These are phyloP conservation scores for Candida odintsovae DNA, from an alignment of 805 yeast genomes.

Conservation along the genomic window DNA sequence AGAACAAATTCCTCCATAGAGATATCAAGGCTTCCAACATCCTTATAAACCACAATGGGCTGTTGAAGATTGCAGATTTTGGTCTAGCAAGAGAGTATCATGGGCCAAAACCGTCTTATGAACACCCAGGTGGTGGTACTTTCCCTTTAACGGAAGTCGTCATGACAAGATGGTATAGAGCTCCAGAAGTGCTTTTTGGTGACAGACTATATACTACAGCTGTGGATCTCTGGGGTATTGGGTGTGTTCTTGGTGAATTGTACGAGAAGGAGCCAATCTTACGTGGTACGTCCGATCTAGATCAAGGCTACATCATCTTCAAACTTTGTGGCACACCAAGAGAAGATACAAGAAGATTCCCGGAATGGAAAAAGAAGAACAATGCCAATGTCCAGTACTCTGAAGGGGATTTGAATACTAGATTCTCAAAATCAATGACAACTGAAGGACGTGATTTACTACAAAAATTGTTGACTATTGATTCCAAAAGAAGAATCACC, in stretches of 20 bases:
- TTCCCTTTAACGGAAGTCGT: slow-evolving; percentile 59
- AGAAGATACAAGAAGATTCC: slow-evolving; percentile 33
- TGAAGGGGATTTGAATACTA: slow-evolving; percentile 38
- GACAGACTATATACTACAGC: slow-evolving; percentile 87
- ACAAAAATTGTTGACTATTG: slow-evolving; percentile 54
- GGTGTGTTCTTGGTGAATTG: slow-evolving; percentile 92
- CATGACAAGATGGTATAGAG: slow-evolving; percentile 96
- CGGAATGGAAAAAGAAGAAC: slow-evolving; percentile 8
- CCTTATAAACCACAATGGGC: slow-evolving; percentile 68
- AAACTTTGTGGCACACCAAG: slow-evolving; percentile 77
- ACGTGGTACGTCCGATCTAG: slow-evolving; percentile 79
- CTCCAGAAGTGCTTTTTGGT: slow-evolving; percentile 88
- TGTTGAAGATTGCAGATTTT: slow-evolving; percentile 88
- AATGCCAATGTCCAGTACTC: slow-evolving; percentile 17
- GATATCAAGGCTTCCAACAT: slow-evolving; percentile 97
- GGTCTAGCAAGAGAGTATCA: slow-evolving; percentile 80
- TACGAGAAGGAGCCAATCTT: slow-evolving; percentile 77
- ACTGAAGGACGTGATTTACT: slow-evolving; percentile 49
- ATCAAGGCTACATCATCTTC: slow-evolving; percentile 82
- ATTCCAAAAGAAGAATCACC: slow-evolving; percentile 70
- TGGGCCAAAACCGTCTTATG: slow-evolving; percentile 52
- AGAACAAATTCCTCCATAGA: slow-evolving; percentile 58
- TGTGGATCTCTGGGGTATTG: slow-evolving; percentile 96
- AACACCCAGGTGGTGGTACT: slow-evolving; percentile 39
- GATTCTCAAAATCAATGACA: slow-evolving; percentile 36